Percentiles rank a stretch among this genome's conserved stretches.
Evolutionary conservation across 805 yeast species (phyloP).

Genomic region (Blastobotrys americana): DNA sequence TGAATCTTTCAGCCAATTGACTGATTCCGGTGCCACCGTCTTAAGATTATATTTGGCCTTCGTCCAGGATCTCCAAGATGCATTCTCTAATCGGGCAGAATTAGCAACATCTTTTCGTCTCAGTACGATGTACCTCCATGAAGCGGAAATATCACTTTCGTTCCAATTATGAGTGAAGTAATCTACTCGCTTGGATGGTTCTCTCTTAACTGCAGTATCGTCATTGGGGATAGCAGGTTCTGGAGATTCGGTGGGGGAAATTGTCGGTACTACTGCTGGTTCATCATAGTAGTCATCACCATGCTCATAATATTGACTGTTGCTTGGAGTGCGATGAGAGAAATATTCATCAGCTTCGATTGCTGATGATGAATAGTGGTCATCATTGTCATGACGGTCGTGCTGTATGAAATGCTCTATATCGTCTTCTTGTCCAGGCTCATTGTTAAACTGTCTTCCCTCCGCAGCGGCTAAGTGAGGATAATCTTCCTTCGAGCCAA

Average conservation of each 20-base stretch:
- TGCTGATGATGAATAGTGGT: slow-evolving; percentile 4
- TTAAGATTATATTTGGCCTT: slow-evolving; percentile 56
- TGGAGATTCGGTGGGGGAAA: slow-evolving; percentile 21
- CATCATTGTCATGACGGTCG: slow-evolving; percentile 10
- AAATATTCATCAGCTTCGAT: neutral
- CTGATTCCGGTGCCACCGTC: slow-evolving; percentile 84
- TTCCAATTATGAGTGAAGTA: slow-evolving; percentile 95
- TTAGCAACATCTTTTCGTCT: slow-evolving; percentile 79
- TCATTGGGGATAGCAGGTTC: slow-evolving; percentile 36
- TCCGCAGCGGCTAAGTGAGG: slow-evolving; percentile 16
- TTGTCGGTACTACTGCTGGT: no score
- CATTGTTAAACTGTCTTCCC: neutral
- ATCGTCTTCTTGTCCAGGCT: neutral
- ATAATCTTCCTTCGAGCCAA: slow-evolving; percentile 21
- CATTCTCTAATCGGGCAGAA: slow-evolving; percentile 72
- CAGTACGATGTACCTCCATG: slow-evolving; percentile 89
- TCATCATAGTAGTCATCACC: neutral
- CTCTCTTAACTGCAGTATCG: slow-evolving; percentile 70
- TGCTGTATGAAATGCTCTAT: neutral
- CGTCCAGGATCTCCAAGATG: slow-evolving; percentile 95
- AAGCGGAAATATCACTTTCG: slow-evolving; percentile 82
- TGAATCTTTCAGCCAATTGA: slow-evolving; percentile 94
- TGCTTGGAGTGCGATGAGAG: neutral
- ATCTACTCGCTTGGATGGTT: slow-evolving; percentile 88
- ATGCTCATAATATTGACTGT: neutral